phyloP scores from a whole-genome alignment of 176 grass and related monocot species.

The Chloris gayana region DNA sequence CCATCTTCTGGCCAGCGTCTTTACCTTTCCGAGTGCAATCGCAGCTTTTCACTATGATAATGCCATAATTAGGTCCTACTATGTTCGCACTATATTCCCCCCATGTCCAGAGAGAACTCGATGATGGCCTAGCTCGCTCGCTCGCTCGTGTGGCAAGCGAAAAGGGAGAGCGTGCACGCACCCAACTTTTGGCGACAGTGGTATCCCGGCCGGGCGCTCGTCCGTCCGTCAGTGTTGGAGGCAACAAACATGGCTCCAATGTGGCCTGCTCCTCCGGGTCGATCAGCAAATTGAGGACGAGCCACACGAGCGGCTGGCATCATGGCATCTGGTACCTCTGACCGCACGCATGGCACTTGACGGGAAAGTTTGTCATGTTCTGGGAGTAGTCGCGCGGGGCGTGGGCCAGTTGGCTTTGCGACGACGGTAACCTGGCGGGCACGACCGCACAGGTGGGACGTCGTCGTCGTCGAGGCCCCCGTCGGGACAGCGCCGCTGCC shows the following conservation, averaged over 20 bases:
- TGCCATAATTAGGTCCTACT: slow-evolving; percentile 53
- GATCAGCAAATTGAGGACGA: neutral
- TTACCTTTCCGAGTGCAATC: neutral
- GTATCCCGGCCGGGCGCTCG: no score
- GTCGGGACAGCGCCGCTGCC: slow-evolving; percentile 35
- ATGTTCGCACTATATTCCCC: neutral
- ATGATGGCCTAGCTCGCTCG: no score
- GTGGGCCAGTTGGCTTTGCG: neutral
- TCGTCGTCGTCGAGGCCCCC: slow-evolving; percentile 4
- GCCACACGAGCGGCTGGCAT: no score
- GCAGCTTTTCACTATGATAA: slow-evolving; percentile 44
- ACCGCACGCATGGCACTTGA: neutral
- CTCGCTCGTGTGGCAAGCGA: no score
- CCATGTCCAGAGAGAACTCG: no score
- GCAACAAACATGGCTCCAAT: neutral
- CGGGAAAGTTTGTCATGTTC: slow-evolving; percentile 3
- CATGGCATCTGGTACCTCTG: neutral
- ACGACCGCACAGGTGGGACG: slow-evolving; percentile 15
- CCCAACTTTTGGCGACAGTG: no score
- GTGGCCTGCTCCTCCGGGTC: neutral
- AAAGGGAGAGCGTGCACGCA: no score
- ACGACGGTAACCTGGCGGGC: neutral
- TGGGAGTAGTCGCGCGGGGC: neutral
- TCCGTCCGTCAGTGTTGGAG: neutral
- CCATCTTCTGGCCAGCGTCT: no score